Percentiles rank a stretch among this genome's conserved stretches.
phyloP scores from a whole-genome alignment of 2,329 filamentous ascomycete genomes.

The Epichloe typhina region DNA sequence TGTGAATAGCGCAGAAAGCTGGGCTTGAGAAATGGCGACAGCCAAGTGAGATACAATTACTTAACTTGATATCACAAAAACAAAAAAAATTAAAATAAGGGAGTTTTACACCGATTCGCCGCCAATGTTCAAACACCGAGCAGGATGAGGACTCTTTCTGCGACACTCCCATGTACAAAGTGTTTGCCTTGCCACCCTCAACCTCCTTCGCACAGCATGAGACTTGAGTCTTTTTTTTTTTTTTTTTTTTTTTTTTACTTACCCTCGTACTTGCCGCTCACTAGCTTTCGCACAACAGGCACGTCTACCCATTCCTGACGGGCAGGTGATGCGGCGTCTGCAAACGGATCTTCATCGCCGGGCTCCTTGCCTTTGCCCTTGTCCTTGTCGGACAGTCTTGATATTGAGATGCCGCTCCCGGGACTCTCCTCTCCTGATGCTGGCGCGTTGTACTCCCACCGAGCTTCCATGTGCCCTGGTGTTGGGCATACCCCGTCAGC shows the following conservation, averaged over 20 bases:
- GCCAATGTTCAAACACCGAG: conserved; percentile 1
- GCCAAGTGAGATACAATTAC: background rate
- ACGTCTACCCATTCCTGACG: conserved; percentile 51
- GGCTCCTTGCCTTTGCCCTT: conserved; percentile 43
- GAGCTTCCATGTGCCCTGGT: conserved; percentile 66
- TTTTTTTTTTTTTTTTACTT: conserved; percentile 6
- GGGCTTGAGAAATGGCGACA: no score
- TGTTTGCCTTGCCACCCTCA: background rate
- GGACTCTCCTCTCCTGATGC: conserved; percentile 31
- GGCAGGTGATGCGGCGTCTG: conserved; percentile 28
- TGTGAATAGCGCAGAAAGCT: no score
- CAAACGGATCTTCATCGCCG: conserved; percentile 53
- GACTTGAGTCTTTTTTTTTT: background rate
- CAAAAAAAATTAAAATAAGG: conserved; percentile 1
- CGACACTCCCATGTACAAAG: background rate
- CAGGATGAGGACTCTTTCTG: background rate
- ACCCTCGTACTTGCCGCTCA: conserved; percentile 64
- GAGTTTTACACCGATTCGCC: background rate
- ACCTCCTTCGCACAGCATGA: background rate
- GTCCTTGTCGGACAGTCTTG: conserved; percentile 34
- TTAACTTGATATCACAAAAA: conserved; percentile 2
- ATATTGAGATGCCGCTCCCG: conserved; percentile 53
- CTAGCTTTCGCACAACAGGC: conserved; percentile 50
- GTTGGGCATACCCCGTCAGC: conserved; percentile 59
- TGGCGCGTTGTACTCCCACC: conserved; percentile 51